Percentiles rank a stretch among this genome's conserved stretches.
Conservation (phyloP, 2,329 filamentous ascomycete genomes). For the Neofusicoccum parvum region DNA sequence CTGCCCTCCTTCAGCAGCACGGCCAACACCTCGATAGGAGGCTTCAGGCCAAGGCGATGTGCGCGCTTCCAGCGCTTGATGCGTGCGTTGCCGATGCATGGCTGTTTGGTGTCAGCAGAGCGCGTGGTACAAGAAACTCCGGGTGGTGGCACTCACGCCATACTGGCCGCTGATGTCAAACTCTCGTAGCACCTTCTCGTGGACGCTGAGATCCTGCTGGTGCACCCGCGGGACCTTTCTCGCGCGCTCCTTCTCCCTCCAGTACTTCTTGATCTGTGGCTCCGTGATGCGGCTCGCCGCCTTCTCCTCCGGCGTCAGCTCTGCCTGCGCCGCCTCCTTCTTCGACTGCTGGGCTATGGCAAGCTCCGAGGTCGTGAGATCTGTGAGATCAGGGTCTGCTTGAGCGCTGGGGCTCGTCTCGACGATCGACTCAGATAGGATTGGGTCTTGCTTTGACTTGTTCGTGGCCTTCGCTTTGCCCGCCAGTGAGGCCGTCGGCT, state of each 20-base stretch:
- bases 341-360: constrained; percentile 43
- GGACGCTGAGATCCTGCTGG: constrained; percentile 68
- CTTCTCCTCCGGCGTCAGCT: constrained; percentile 48
- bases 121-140: not conserved
- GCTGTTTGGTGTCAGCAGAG: constrained; percentile 54
- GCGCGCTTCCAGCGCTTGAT: constrained; percentile 87
- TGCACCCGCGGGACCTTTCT: constrained; percentile 74
- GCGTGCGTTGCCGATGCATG: constrained; percentile 82
- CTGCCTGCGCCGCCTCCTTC: constrained; percentile 37
- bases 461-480: constrained; percentile 27
- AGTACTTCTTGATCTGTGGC: constrained; percentile 74
- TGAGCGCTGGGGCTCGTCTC: constrained; percentile 29
- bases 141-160: constrained; percentile 64
- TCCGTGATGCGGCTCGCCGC: constrained; percentile 67
- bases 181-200: constrained; percentile 86
- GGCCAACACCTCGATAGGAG: constrained; percentile 86
- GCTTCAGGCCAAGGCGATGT: constrained; percentile 76
- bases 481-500: constrained; percentile 47
- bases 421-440: constrained; percentile 35
- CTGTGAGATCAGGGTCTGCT: constrained; percentile 26
- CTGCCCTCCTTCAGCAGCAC: constrained; percentile 72
- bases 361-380: constrained; percentile 42
- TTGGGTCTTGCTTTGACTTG: constrained; percentile 42
- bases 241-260: constrained; percentile 70
- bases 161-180: constrained; percentile 92